Percentiles rank a stretch among this genome's conserved stretches.
Conservation (phyloP, 345 rosid species). For the Rhodamnia argentea region DNA sequence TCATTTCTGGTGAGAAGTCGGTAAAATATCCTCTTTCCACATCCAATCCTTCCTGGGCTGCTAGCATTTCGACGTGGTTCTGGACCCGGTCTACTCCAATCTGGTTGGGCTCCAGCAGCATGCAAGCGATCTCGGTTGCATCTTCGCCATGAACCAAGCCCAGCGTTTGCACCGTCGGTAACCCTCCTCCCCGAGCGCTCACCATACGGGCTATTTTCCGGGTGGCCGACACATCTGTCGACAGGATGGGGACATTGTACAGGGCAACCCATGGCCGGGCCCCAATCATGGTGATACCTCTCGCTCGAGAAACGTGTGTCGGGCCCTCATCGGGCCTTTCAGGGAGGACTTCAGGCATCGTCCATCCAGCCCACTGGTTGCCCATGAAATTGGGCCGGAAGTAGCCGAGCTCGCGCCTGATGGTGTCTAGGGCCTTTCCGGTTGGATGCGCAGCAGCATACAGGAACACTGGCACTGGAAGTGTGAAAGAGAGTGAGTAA, state of each 20-base stretch:
- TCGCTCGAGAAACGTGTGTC: constrained; percentile 16
- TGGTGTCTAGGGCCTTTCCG: constrained; percentile 40
- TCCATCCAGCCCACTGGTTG: constrained; percentile 49
- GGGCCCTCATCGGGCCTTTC: constrained; percentile 45
- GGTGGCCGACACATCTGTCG: constrained; percentile 24
- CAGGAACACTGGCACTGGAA: constrained; percentile 48
- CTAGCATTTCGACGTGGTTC: constrained; percentile 38
- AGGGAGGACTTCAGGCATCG: constrained; percentile 18
- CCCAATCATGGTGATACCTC: constrained; percentile 43
- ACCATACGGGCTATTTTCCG: constrained; percentile 45
- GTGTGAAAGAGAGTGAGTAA: background rate
- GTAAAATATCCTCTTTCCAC: constrained; percentile 60
- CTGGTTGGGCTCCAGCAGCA: constrained; percentile 47
- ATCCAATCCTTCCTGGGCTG: constrained; percentile 37
- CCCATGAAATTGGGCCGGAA: constrained; percentile 52
- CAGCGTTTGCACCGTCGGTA: constrained; percentile 48
- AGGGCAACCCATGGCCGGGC: constrained; percentile 39
- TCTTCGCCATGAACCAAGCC: constrained; percentile 41
- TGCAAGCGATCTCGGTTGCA: constrained; percentile 47
- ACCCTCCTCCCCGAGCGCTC: constrained; percentile 60
- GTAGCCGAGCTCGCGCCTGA: constrained; percentile 50
- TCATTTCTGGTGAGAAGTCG: constrained; percentile 41
- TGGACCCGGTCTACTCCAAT: constrained; percentile 56
- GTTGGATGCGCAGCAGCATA: constrained; percentile 55
- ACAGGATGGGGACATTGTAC: constrained; percentile 42